Percentiles rank a stretch among this genome's conserved stretches.
Conservation (phyloP, 208 protist genomes). For the Trypanosomatidae sp. region DNA sequence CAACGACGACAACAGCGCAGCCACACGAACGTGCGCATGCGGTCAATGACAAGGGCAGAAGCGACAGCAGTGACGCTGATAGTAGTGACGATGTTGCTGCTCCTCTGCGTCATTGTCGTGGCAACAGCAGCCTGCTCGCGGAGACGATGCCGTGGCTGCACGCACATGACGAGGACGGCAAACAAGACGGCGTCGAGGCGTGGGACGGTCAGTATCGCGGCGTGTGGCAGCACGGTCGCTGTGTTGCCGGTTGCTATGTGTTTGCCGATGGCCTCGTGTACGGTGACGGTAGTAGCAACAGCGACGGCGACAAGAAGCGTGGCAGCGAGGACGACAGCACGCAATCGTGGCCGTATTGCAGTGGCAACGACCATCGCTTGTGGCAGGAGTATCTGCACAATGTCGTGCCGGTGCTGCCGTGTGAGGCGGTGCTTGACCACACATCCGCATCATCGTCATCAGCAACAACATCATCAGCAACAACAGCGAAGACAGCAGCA, state of each 20-base stretch:
- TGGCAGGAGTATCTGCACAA: slow-evolving; percentile 76
- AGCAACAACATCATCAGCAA: background rate
- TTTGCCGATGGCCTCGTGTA: slow-evolving; percentile 78
- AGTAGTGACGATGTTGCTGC: no score
- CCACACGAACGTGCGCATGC: no score
- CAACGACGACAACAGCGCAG: no score
- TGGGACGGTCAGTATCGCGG: slow-evolving; percentile 76
- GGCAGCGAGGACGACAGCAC: background rate
- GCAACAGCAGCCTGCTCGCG: background rate
- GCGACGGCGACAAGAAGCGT: slow-evolving; percentile 1
- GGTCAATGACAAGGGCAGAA: background rate
- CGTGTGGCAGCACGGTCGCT: slow-evolving; percentile 60
- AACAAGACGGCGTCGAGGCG: slow-evolving; percentile 1
- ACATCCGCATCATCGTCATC: slow-evolving; percentile 2
- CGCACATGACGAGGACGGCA: background rate
- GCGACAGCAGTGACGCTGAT: background rate
- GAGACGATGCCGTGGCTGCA: background rate
- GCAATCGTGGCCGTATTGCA: slow-evolving; percentile 83
- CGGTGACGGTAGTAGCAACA: slow-evolving; percentile 6
- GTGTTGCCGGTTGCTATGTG: slow-evolving; percentile 62
- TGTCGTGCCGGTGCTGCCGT: slow-evolving; percentile 58
- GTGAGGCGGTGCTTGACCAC: slow-evolving; percentile 42
- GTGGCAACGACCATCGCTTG: slow-evolving; percentile 59
- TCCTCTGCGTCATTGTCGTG: background rate
- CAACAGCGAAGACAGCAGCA: background rate